phyloP scores from a whole-genome alignment of 805 yeast species.

The Pichia exigua region DNA sequence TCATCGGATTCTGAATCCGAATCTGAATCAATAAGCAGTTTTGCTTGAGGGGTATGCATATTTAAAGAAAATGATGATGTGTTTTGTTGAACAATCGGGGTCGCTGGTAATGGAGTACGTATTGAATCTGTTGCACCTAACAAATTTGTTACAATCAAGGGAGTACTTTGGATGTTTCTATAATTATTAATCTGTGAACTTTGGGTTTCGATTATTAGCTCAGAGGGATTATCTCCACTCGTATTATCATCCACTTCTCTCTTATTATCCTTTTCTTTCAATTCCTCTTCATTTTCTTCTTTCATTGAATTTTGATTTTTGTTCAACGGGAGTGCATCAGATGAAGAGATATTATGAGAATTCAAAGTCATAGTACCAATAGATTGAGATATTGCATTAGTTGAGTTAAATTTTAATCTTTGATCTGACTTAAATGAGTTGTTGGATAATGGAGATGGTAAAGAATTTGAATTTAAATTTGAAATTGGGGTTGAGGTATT shows the following conservation, averaged over 20 bases:
- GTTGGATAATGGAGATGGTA: neutral
- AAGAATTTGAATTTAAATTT: neutral
- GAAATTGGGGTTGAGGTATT: neutral
- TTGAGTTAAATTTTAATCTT: neutral
- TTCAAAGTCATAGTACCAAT: neutral
- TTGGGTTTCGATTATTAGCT: neutral
- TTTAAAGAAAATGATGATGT: neutral
- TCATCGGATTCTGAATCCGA: constrained; percentile 19
- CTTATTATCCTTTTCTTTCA: neutral
- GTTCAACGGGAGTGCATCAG: neutral
- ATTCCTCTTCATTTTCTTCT: neutral
- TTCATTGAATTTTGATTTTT: neutral
- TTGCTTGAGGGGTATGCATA: neutral
- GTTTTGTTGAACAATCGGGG: neutral
- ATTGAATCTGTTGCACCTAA: neutral
- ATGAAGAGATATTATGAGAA: neutral
- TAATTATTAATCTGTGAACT: neutral
- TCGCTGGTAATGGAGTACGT: neutral
- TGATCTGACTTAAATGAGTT: neutral
- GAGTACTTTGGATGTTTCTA: neutral
- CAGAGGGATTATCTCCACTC: neutral
- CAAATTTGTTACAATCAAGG: neutral
- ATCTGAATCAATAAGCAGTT: constrained; percentile 5
- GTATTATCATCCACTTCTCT: neutral
- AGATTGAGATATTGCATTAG: neutral